phyloP scores from a whole-genome alignment of 2,329 filamentous ascomycete genomes.

The Periconia digitata region DNA sequence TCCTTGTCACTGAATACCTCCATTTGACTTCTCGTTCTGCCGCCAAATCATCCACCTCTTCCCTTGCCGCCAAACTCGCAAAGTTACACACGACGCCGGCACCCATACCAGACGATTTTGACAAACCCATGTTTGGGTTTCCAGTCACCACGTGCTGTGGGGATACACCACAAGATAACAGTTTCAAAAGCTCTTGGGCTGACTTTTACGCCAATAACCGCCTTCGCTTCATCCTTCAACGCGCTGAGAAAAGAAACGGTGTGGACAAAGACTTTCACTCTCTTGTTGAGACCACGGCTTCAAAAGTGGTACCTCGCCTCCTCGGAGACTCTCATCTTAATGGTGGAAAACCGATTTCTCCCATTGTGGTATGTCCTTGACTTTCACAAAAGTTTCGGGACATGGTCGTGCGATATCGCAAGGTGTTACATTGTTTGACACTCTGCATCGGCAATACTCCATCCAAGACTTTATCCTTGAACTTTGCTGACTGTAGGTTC shows the following conservation, averaged over 20 bases:
- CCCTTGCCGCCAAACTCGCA: constrained; percentile 75
- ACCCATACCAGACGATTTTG: constrained; percentile 61
- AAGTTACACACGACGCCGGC: constrained; percentile 76
- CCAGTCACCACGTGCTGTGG: constrained; percentile 85
- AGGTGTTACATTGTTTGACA: too few species aligned
- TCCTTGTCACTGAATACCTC: constrained; percentile 77
- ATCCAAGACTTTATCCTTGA: too few species aligned
- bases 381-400: too few species aligned
- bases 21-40: constrained; percentile 49
- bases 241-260: constrained; percentile 64
- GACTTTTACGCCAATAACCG: constrained; percentile 82
- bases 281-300: constrained; percentile 66
- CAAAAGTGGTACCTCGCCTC: constrained; percentile 72
- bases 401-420: too few species aligned
- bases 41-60: constrained; percentile 40
- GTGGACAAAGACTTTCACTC: constrained; percentile 61
- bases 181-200: constrained; percentile 72
- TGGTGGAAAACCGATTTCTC: constrained; percentile 61
- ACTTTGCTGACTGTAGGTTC: too few species aligned
- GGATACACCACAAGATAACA: constrained; percentile 78
- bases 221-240: constrained; percentile 64
- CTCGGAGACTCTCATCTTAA: constrained; percentile 69
- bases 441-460: too few species aligned
- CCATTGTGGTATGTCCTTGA: too few species aligned
- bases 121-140: constrained; percentile 75